These are phyloP conservation scores for Corynascus novoguineensis DNA, from an alignment of 495 filamentous ascomycete species.

Conservation along the genomic window DNA sequence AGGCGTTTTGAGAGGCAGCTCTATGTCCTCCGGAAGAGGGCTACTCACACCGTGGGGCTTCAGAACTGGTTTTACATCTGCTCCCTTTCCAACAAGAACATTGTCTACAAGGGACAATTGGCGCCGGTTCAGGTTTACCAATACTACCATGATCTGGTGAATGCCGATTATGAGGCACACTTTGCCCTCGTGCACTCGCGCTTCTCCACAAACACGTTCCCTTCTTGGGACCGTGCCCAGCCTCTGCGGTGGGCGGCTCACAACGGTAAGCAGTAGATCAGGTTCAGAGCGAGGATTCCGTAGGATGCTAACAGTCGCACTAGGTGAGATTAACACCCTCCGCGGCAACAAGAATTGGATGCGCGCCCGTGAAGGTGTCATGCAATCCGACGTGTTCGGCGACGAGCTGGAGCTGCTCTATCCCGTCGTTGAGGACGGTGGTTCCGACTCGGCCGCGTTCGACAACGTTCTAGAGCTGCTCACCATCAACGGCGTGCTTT, in stretches of 20 bases:
- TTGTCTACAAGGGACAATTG: constrained; percentile 98
- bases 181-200: constrained; percentile 97
- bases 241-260: constrained; percentile 96
- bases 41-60: constrained; percentile 87
- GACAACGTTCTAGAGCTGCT: constrained; percentile 96
- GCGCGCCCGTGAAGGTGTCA: constrained; percentile 92
- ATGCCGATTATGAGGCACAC: constrained; percentile 95
- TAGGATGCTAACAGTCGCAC: constrained; percentile 32
- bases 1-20: constrained; percentile 87
- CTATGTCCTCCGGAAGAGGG: constrained; percentile 89
- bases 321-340: constrained; percentile 92
- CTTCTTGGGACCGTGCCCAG: constrained; percentile 97
- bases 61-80: constrained; percentile 99
- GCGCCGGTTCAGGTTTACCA: constrained; percentile 97
- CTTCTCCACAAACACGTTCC: constrained; percentile 99
- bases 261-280: constrained; percentile 60
- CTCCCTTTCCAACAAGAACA: constrained; percentile 97
- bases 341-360: constrained; percentile 99
- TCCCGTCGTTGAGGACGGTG: constrained; percentile 94
- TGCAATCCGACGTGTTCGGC: constrained; percentile 88
- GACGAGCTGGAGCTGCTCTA: constrained; percentile 90
- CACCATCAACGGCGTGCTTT: constrained; percentile 94
- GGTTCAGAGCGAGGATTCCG: constrained; percentile 10
- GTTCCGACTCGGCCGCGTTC: constrained; percentile 96
- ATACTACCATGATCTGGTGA: constrained; percentile 97